phyloP scores from a whole-genome alignment of 177 flowering plant genomes.

The Vitis hybrid region DNA sequence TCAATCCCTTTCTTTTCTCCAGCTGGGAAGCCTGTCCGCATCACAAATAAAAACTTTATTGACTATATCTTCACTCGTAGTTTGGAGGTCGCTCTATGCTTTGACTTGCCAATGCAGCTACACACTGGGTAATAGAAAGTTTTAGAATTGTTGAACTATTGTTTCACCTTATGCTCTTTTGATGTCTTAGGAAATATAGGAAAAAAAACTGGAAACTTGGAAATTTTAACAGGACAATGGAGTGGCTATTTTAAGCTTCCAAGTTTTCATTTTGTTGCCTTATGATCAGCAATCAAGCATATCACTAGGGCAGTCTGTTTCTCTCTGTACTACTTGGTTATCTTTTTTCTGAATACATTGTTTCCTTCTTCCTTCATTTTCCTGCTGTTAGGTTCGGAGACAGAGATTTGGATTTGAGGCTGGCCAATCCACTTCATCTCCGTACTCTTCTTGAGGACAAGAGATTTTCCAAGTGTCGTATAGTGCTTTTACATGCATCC shows the following conservation, averaged over 20 bases:
- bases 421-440: constrained; percentile 86
- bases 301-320: background rate
- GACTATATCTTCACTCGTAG: constrained; percentile 69
- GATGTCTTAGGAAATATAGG: background rate
- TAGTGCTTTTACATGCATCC: constrained; percentile 91
- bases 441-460: constrained; percentile 76
- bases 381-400: constrained; percentile 71
- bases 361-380: background rate
- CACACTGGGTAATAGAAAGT: constrained; percentile 77
- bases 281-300: background rate
- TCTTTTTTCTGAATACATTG: background rate
- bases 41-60: constrained; percentile 72
- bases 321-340: background rate
- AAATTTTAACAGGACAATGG: background rate
- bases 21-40: constrained; percentile 77
- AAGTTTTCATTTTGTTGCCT: background rate
- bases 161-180: constrained; percentile 8
- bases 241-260: background rate
- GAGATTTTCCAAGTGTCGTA: constrained; percentile 60
- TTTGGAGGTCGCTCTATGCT: constrained; percentile 67
- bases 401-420: constrained; percentile 84
- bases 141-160: background rate
- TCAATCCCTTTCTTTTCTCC: constrained; percentile 27
- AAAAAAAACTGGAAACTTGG: background rate
- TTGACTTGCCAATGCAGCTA: constrained; percentile 82